Base-by-base conservation (phyloP, 2,329 filamentous ascomycete species). In the Xylariaceae sp. region DNA sequence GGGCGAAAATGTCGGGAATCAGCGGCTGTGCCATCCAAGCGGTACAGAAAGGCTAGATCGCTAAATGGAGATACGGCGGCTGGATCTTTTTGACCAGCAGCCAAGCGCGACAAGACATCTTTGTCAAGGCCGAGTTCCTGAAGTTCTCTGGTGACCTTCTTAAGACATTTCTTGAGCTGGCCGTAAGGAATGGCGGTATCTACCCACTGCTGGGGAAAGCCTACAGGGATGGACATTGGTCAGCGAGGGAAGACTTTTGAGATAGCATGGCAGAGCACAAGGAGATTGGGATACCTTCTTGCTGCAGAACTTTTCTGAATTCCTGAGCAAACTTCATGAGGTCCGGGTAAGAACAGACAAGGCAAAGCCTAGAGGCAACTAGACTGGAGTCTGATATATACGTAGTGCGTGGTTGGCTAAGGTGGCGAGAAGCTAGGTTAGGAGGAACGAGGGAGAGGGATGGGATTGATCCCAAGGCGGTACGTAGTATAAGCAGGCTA, bases 141-240 rank as follows among this genome's bases (percentile, higher is more conserved):
- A 50, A 96, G 80, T 76, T 96, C 90, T 49, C 78, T 76, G 62
- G 88, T 84, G 48, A 96, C 87, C 69, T 87, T 88, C 70, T 93
- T 93, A 70, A 96, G 88, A 74, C 89, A 90, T 77, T 96, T 96
- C 75, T 96, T 96, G 54, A 96, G 82, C 72, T 91, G 85, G 44
- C 88, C 83, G 71, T 96, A 96, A 2, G 89, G 90, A 59, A 96
- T 90, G 47, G 91, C 91, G 23, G 86, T 87, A 44, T 88, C 81
- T 47, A 92, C 76, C 84, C 84, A 87, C 69, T 88, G 85, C 48
- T 83, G 75, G 7, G 91, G 91, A 70, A 91, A 96, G 62, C 84
- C 88, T 79, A 59, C 32, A 41, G 9, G 23, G 40, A 16, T 45
- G 19, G 44, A 32, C 4, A 7, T 9, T 20, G 46, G 20, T 47